A percentile compares a stretch with the other conserved stretches of the same genome.
Evolutionary conservation across 148 eudicot species (phyloP).

Genomic region (Rhododendron mucronatum): DNA sequence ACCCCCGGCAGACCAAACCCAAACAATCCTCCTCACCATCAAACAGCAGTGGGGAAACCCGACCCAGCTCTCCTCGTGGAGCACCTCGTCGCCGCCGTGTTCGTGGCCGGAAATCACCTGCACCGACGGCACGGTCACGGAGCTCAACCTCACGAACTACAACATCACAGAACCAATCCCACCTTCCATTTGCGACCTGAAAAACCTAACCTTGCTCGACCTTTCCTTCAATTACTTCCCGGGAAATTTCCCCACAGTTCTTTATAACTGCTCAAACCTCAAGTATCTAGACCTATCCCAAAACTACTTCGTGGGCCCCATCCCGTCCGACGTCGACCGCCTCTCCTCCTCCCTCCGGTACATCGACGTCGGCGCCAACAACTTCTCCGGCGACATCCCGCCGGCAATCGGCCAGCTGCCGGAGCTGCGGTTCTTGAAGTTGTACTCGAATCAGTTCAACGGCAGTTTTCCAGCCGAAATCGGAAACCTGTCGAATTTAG

Average conservation of each 20-base stretch:
- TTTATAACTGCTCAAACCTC: slow-evolving; percentile 51
- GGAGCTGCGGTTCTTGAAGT: not conserved
- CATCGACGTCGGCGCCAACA: slow-evolving; percentile 50
- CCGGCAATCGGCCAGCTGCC: slow-evolving; percentile 9
- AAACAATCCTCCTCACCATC: slow-evolving; percentile 36
- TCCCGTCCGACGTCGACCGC: slow-evolving; percentile 52
- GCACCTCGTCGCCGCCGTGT: slow-evolving; percentile 45
- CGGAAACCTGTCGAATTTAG: slow-evolving; percentile 43
- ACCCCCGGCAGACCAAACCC: slow-evolving; percentile 28
- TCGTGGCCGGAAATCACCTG: slow-evolving; percentile 59
- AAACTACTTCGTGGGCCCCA: slow-evolving; percentile 49
- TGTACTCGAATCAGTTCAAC: slow-evolving; percentile 3
- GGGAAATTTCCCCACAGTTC: slow-evolving; percentile 43
- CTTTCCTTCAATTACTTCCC: slow-evolving; percentile 38
- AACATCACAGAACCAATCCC: slow-evolving; percentile 36
- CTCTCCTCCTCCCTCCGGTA: slow-evolving; percentile 37
- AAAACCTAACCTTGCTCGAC: slow-evolving; percentile 36
- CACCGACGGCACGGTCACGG: slow-evolving; percentile 37
- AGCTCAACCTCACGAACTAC: slow-evolving; percentile 13
- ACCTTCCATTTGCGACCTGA: slow-evolving; percentile 48
- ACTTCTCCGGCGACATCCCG: slow-evolving; percentile 65
- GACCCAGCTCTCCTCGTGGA: slow-evolving; percentile 40
- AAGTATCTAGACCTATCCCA: slow-evolving; percentile 38
- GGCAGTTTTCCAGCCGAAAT: slow-evolving; percentile 51
- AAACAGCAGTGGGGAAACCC: slow-evolving; percentile 51